Conservation (phyloP, 345 rosid genomes). For the Salix arbutifolia region DNA sequence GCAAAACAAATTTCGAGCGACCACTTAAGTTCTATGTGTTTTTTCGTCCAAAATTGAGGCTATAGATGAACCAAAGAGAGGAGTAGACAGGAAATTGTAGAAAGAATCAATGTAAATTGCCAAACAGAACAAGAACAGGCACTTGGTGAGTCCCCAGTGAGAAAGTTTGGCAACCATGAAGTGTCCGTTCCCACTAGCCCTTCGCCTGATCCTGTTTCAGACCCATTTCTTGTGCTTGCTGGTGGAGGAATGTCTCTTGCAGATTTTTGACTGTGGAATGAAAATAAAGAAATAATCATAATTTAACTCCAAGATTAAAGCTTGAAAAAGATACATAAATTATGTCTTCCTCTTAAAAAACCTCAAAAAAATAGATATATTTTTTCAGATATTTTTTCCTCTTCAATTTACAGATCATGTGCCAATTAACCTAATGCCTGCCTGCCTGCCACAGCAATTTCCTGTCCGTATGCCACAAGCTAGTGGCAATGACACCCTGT, state of each 20-base stretch:
- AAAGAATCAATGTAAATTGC: constrained; percentile 12
- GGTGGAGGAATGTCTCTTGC: constrained; percentile 31
- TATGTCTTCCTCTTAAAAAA: not conserved
- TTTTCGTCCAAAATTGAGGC: not conserved
- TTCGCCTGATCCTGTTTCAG: constrained; percentile 24
- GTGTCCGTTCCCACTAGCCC: constrained; percentile 18
- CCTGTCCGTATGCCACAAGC: constrained; percentile 11
- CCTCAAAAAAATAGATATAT: not conserved
- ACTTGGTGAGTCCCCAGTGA: constrained; percentile 36
- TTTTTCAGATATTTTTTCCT: not conserved
- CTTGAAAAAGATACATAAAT: not conserved
- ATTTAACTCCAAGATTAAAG: not conserved
- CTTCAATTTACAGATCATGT: not conserved
- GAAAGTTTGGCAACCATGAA: constrained; percentile 46
- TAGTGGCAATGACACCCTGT: not conserved
- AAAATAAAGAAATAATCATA: not conserved
- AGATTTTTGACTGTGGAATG: constrained; percentile 48
- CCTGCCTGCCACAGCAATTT: not conserved
- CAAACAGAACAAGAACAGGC: constrained; percentile 15
- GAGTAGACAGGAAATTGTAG: constrained; percentile 9
- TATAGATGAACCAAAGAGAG: constrained; percentile 13
- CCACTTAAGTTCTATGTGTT: not conserved
- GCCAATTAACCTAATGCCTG: no score
- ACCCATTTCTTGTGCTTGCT: constrained; percentile 17
- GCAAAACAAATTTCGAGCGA: constrained; percentile 3